phyloP scores from a whole-genome alignment of 805 yeast genomes.

The Candida argentea region DNA sequence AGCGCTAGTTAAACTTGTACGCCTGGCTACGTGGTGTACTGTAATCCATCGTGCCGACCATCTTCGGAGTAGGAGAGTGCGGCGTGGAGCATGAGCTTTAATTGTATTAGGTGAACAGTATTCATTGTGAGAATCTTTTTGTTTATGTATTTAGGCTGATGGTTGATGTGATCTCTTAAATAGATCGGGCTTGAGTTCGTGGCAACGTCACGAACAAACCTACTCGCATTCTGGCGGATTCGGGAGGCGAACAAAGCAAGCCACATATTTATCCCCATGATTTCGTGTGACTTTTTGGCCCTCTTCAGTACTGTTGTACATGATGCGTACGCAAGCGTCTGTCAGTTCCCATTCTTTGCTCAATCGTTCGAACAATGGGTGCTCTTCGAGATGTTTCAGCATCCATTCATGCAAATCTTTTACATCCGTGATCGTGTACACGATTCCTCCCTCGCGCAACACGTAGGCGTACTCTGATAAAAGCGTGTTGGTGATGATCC shows the following conservation, averaged over 20 bases:
- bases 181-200: no score
- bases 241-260: slow-evolving; percentile 73
- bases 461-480: slow-evolving; percentile 89
- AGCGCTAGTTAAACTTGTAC: no score
- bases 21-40: no score
- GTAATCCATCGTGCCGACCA: no score
- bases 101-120: neutral
- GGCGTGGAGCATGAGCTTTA: no score
- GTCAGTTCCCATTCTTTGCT: slow-evolving; percentile 65
- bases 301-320: slow-evolving; percentile 93
- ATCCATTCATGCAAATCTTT: slow-evolving; percentile 91
- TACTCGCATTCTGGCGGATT: slow-evolving; percentile 34
- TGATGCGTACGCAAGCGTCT: slow-evolving; percentile 76
- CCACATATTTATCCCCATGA: slow-evolving; percentile 76
- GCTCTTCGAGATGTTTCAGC: slow-evolving; percentile 84
- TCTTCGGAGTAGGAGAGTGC: no score
- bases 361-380: slow-evolving; percentile 83
- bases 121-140: neutral
- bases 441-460: slow-evolving; percentile 72
- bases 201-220: no score
- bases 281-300: slow-evolving; percentile 94
- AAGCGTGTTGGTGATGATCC: slow-evolving; percentile 85
- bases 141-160: slow-evolving; percentile 3
- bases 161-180: no score
- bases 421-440: slow-evolving; percentile 95